phyloP scores from a whole-genome alignment of 306 rosid species.

The Gastrolobium bilobum region DNA sequence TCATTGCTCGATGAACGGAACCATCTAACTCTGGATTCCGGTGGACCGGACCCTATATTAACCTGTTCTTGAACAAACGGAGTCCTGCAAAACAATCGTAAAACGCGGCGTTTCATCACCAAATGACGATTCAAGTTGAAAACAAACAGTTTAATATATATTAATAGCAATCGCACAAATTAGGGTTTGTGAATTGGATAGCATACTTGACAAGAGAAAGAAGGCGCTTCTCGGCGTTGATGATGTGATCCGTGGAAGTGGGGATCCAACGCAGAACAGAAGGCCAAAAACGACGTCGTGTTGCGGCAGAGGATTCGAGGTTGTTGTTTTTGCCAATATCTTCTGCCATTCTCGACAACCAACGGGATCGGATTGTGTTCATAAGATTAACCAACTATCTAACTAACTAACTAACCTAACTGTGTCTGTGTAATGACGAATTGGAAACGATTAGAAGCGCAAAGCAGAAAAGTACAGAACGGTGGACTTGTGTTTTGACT shows the following conservation, averaged over 20 bases:
- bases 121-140: not conserved
- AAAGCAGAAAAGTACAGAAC: not conserved
- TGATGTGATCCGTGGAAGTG: conserved; percentile 81
- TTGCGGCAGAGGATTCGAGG: conserved; percentile 47
- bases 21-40: conserved; percentile 87
- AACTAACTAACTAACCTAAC: not conserved
- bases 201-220: conserved; percentile 86
- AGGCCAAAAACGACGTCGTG: conserved; percentile 71
- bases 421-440: not conserved
- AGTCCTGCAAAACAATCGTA: conserved; percentile 66
- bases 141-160: not conserved
- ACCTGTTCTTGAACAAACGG: conserved; percentile 91
- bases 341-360: conserved; percentile 69
- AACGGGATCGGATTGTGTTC: conserved; percentile 66
- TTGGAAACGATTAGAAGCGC: not conserved
- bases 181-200: conserved; percentile 42
- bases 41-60: conserved; percentile 92
- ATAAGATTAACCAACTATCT: conserved; percentile 13
- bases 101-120: not conserved
- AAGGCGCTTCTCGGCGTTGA: conserved; percentile 91
- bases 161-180: not conserved
- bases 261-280: conserved; percentile 94
- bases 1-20: conserved; percentile 85
- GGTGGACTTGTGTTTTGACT: not conserved
- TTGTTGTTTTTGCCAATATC: conserved; percentile 60